Evolutionary conservation across 225 moss, liverwort and hornwort genomes (phyloP).

Genomic region (Pseudisothecium myosuroides): DNA sequence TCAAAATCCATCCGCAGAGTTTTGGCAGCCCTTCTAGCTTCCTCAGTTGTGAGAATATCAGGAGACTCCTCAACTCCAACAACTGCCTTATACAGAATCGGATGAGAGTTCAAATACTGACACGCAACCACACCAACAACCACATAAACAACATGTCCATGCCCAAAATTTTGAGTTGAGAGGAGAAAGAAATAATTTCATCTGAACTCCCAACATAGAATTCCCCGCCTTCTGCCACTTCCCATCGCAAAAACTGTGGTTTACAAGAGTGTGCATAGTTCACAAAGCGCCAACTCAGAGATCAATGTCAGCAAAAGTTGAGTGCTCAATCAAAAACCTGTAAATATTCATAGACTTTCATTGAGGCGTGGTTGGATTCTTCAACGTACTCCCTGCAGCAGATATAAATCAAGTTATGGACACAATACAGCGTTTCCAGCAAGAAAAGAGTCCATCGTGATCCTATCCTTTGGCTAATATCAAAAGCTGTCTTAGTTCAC

Average conservation of each 20-base stretch:
- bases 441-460: background rate
- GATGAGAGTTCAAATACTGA: conserved; percentile 95
- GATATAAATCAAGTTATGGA: background rate
- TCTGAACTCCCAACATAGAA: background rate
- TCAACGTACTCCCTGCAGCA: conserved; percentile 71
- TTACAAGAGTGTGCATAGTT: background rate
- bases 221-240: background rate
- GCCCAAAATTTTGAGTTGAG: background rate
- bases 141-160: background rate
- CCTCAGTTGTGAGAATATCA: conserved; percentile 60
- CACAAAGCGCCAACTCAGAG: background rate
- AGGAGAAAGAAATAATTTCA: background rate
- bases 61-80: conserved; percentile 86
- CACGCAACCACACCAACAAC: conserved; percentile 18
- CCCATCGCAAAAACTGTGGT: background rate
- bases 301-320: background rate
- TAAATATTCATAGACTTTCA: conserved; percentile 95
- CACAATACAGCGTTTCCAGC: background rate
- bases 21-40: conserved; percentile 88
- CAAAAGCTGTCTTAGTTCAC: background rate
- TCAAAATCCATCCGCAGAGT: conserved; percentile 95
- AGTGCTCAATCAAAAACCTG: conserved; percentile 50
- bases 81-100: conserved; percentile 89
- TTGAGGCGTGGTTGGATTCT: conserved; percentile 94
- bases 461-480: background rate